These are phyloP conservation scores for Gentiana macrophylla DNA, from an alignment of 257 asterid species.

Conservation along the genomic window DNA sequence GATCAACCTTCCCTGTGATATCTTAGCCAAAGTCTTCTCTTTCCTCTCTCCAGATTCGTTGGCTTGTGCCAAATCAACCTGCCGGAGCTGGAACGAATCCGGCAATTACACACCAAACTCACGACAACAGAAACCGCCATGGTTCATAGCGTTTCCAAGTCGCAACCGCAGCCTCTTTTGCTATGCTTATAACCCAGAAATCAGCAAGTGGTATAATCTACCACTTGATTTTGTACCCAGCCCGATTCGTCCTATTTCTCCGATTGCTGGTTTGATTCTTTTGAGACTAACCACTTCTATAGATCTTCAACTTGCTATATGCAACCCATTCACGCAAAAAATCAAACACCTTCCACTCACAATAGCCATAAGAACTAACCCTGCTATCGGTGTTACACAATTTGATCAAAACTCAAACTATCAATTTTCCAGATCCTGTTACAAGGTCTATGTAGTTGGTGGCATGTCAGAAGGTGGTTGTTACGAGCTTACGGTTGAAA, in stretches of 20 bases:
- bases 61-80: constrained; percentile 44
- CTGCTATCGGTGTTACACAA: constrained; percentile 52
- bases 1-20: constrained; percentile 58
- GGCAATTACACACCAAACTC: constrained; percentile 11
- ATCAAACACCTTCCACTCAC: constrained; percentile 32
- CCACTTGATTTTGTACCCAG: constrained; percentile 23
- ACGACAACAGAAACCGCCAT: constrained; percentile 30
- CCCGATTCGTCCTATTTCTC: constrained; percentile 38
- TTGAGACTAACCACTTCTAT: constrained; percentile 20
- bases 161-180: constrained; percentile 31
- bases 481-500: constrained; percentile 53
- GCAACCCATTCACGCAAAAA: constrained; percentile 67
- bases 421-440: not conserved
- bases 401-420: not conserved
- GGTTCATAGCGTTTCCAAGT: constrained; percentile 61
- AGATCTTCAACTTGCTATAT: constrained; percentile 41
- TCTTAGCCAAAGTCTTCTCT: constrained; percentile 53
- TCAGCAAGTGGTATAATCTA: constrained; percentile 30
- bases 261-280: constrained; percentile 38
- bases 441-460: constrained; percentile 60
- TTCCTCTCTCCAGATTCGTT: constrained; percentile 64
- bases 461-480: constrained; percentile 68
- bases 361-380: constrained; percentile 40
- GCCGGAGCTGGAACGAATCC: constrained; percentile 51
- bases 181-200: constrained; percentile 42